These are phyloP conservation scores for Didymella lethalis DNA, from an alignment of 2,329 filamentous ascomycete genomes.

Conservation along the genomic window DNA sequence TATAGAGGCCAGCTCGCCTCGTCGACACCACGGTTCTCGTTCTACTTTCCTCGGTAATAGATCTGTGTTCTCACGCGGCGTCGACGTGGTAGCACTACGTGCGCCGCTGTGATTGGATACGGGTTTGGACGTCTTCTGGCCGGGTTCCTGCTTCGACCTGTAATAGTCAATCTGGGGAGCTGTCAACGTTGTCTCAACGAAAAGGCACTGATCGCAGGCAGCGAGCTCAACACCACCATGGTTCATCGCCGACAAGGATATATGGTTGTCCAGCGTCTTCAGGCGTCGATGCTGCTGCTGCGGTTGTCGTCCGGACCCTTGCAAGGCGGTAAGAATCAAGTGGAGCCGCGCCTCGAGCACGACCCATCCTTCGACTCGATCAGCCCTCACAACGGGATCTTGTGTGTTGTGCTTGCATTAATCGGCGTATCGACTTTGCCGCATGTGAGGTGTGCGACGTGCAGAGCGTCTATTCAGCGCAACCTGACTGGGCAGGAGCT, in stretches of 20 bases:
- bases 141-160: slow-evolving; percentile 11
- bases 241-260: slow-evolving; percentile 16
- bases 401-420: slow-evolving; percentile 24
- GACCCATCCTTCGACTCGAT: slow-evolving; percentile 19
- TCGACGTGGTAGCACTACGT: slow-evolving; percentile 31
- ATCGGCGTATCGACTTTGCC: slow-evolving; percentile 20
- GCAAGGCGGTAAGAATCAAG: slow-evolving; percentile 21
- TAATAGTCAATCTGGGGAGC: slow-evolving; percentile 7
- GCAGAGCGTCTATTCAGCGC: slow-evolving; percentile 18
- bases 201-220: not conserved
- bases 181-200: not conserved
- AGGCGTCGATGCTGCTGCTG: slow-evolving; percentile 7
- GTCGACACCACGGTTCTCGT: slow-evolving; percentile 1
- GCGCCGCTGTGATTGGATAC: slow-evolving; percentile 32
- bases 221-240: slow-evolving; percentile 5
- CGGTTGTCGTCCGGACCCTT: slow-evolving; percentile 8
- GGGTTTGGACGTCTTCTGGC: not conserved
- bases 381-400: slow-evolving; percentile 14
- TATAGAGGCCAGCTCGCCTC: slow-evolving; percentile 7
- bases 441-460: slow-evolving; percentile 23
- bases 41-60: slow-evolving; percentile 12
- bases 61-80: slow-evolving; percentile 29
- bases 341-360: slow-evolving; percentile 20
- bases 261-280: slow-evolving; percentile 7
- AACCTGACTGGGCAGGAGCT: slow-evolving; percentile 21